Evolutionary conservation across 2,329 filamentous ascomycete species (phyloP).

Genomic region (Stemphylium beticola): DNA sequence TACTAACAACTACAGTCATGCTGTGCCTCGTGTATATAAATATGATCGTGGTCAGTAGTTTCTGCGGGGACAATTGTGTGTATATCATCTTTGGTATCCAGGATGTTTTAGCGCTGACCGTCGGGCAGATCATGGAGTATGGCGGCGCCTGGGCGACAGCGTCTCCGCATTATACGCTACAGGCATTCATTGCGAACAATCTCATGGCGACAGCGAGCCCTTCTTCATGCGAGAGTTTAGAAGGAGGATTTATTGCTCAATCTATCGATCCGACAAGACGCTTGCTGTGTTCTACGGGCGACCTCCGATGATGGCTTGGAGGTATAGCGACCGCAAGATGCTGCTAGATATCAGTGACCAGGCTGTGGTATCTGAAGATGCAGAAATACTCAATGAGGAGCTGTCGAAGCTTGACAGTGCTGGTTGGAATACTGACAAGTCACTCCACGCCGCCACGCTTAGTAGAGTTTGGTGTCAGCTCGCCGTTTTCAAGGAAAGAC

Average conservation of each 20-base stretch:
- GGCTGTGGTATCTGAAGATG: constrained; percentile 32
- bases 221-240: constrained; percentile 42
- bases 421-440: constrained; percentile 42
- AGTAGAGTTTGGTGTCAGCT: constrained; percentile 36
- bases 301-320: constrained; percentile 44
- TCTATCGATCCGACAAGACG: constrained; percentile 43
- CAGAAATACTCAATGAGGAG: constrained; percentile 29
- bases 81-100: neutral
- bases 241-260: constrained; percentile 36
- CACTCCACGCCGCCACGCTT: constrained; percentile 35
- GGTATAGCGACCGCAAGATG: constrained; percentile 41
- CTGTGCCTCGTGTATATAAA: constrained; percentile 42
- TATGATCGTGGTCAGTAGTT: constrained; percentile 41
- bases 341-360: constrained; percentile 42
- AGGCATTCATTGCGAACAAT: constrained; percentile 46
- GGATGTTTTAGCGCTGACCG: constrained; percentile 7
- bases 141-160: constrained; percentile 41
- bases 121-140: constrained; percentile 41
- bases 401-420: constrained; percentile 36
- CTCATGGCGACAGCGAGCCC: constrained; percentile 26
- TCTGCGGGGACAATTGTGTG: constrained; percentile 46
- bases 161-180: constrained; percentile 38
- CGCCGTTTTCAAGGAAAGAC: constrained; percentile 38
- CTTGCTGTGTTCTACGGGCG: constrained; percentile 45
- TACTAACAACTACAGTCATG: constrained; percentile 28